Base-by-base conservation (phyloP, 1,139 yeast species). In the Arxiozyma slooffiae region DNA sequence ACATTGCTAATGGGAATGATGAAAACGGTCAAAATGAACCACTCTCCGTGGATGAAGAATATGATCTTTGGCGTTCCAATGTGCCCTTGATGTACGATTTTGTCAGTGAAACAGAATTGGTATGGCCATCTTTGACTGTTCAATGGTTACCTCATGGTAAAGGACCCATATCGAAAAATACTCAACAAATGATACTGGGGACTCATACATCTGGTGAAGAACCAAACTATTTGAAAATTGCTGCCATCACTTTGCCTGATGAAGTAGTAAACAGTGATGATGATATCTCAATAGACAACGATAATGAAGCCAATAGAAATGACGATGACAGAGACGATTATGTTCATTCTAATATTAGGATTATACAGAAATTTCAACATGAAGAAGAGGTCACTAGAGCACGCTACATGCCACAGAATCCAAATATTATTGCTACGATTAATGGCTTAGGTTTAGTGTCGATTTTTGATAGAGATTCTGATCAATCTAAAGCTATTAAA, bases 171-270 rank as follows among this genome's bases (percentile, higher is more conserved):
- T 46, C 44, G 2, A 48, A 53, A 4, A 57, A 59, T 7, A 63
- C 65, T 26, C 73, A 71, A 54, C 62, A 68, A 43, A 66, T 92
- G 51, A 66, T 90, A 22, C 68, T 90, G 41, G 96, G 97, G 14
- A 92, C 98, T 0, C 90, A 87, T 63, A 87, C 97, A 0, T 79
- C 90, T 0, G 95, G 88, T 2, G 82, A 79, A 51, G 95, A 82
- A 50, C 77, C 77, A 4, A 86, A 92, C 63, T 87, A 80, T 65
- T 67, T 92, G 56, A 85, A 92, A 62, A 69, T 89, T 34, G 95
- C 92, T 1, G 70, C 80, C 4, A 79, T 89, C 1, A 82, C 82
- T 50, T 60, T 85, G n/a, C 95, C 96, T 1, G 64, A 59, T 26
- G 68, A 62, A 47, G 46, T 60, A n/a, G 52, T 60, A 8, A n/a